phyloP scores from a whole-genome alignment of 2,329 filamentous ascomycete genomes.

The Colletotrichum liaoningense region DNA sequence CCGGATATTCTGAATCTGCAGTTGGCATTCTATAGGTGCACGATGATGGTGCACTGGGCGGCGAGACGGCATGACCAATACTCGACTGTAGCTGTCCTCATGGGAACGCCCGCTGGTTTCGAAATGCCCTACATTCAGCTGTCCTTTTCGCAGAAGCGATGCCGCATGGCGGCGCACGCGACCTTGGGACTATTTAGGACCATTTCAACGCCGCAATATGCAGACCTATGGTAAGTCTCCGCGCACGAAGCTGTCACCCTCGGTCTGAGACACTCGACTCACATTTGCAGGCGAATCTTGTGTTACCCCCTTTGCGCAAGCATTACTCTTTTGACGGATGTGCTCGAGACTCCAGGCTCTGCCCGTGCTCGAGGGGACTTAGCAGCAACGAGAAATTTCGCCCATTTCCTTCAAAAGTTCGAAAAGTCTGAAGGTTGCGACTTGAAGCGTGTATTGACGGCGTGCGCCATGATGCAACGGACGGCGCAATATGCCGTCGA shows the following conservation, averaged over 20 bases:
- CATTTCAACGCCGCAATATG: slow-evolving; percentile 20
- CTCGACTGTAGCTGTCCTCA: slow-evolving; percentile 8
- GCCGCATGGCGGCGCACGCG: slow-evolving; percentile 25
- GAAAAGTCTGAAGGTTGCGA: slow-evolving; percentile 27
- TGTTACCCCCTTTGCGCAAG: slow-evolving; percentile 32
- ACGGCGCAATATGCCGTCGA: slow-evolving; percentile 27
- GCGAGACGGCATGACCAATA: slow-evolving; percentile 14
- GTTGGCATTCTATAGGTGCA: slow-evolving; percentile 28
- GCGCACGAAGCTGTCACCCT: background rate
- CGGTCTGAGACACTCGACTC: background rate
- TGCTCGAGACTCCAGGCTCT: slow-evolving; percentile 29
- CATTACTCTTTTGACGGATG: slow-evolving; percentile 27
- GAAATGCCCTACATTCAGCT: slow-evolving; percentile 21
- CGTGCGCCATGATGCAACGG: slow-evolving; percentile 28
- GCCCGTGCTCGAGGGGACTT: slow-evolving; percentile 21
- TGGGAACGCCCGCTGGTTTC: slow-evolving; percentile 3
- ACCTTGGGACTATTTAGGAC: slow-evolving; percentile 17
- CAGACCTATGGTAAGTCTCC: slow-evolving; percentile 27
- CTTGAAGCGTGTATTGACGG: slow-evolving; percentile 26
- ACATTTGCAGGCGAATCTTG: slow-evolving; percentile 22
- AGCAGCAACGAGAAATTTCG: slow-evolving; percentile 23
- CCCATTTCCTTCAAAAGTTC: slow-evolving; percentile 31
- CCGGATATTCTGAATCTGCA: slow-evolving; percentile 30
- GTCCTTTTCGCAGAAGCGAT: slow-evolving; percentile 28
- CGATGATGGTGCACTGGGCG: slow-evolving; percentile 31